phyloP scores from a whole-genome alignment of 1,284 basidiomycete genomes.

The Sphaerobolus stellatus region DNA sequence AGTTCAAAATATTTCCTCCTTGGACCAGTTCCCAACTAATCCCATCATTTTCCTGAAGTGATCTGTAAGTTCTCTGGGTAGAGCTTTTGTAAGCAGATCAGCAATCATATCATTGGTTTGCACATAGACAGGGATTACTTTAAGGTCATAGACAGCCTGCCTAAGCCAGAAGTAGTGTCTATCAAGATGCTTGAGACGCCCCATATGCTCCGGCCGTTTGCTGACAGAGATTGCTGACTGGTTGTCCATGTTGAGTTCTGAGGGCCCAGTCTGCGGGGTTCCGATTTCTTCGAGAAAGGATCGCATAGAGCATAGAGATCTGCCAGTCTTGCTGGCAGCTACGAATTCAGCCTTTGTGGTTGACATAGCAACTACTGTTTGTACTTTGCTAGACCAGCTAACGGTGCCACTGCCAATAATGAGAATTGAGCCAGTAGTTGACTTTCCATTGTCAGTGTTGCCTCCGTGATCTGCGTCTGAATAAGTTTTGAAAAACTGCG shows the following conservation, averaged over 20 bases:
- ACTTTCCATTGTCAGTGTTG: constrained; percentile 23
- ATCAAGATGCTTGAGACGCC: constrained; percentile 29
- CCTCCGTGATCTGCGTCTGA: constrained; percentile 29
- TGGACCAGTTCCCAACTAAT: background rate
- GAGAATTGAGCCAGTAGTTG: constrained; percentile 28
- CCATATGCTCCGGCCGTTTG: constrained; percentile 26
- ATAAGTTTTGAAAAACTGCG: constrained; percentile 14
- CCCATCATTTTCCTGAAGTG: background rate
- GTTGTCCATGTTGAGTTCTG: constrained; percentile 25
- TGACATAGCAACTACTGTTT: constrained; percentile 38
- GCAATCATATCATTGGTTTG: background rate
- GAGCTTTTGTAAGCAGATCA: background rate
- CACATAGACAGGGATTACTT: background rate
- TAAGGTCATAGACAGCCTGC: constrained; percentile 12
- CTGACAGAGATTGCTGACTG: constrained; percentile 26
- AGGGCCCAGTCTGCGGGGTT: constrained; percentile 17
- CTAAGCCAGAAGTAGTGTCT: constrained; percentile 25
- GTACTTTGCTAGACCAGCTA: constrained; percentile 39
- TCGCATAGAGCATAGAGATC: constrained; percentile 39
- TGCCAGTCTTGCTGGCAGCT: constrained; percentile 31
- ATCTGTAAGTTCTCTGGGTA: background rate
- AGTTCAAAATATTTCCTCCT: too few species aligned
- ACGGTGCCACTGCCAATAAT: constrained; percentile 31
- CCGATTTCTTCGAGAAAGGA: constrained; percentile 32
- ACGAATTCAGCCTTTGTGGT: constrained; percentile 45